A percentile compares a stretch with the other conserved stretches of the same genome.
phyloP scores from a whole-genome alignment of 768 basidiomycete genomes.

The Tylopilus intermedius region DNA sequence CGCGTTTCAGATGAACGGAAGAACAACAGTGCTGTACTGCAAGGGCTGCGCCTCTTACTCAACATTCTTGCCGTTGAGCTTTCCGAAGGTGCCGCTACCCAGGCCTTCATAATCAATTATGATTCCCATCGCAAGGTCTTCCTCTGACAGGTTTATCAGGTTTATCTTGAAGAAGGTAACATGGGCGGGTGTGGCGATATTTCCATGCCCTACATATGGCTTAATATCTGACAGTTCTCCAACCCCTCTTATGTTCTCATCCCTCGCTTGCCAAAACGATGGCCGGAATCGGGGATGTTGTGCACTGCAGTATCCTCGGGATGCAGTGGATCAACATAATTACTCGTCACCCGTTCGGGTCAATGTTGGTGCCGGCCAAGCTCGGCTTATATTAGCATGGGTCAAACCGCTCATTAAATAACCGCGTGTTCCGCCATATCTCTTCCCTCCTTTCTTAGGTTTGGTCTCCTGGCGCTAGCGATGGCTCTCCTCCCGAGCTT shows the following conservation, averaged over 20 bases:
- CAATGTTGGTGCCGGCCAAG: constrained; percentile 1
- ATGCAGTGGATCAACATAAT: neutral
- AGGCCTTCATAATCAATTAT: neutral
- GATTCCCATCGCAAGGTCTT: neutral
- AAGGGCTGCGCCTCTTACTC: neutral
- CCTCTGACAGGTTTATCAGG: constrained; percentile 2
- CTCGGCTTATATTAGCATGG: constrained; percentile 11
- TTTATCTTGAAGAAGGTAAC: constrained; percentile 1
- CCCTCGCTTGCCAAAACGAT: neutral
- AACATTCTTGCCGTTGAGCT: neutral
- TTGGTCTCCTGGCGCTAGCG: neutral
- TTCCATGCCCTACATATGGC: neutral
- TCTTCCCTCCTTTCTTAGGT: neutral
- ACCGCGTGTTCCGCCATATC: neutral
- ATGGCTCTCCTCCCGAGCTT: constrained; percentile 24
- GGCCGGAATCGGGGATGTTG: neutral
- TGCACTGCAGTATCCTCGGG: neutral
- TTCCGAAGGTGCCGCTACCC: neutral
- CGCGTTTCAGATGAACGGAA: neutral
- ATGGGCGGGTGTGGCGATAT: constrained; percentile 1
- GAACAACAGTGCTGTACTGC: neutral
- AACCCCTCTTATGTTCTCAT: neutral
- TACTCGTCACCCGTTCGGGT: constrained; percentile 4
- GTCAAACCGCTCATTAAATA: neutral
- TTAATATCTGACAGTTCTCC: constrained; percentile 1